Percentiles rank a stretch among this genome's conserved stretches.
Conservation (phyloP, 306 rosid genomes). For the Rosa rugosa region DNA sequence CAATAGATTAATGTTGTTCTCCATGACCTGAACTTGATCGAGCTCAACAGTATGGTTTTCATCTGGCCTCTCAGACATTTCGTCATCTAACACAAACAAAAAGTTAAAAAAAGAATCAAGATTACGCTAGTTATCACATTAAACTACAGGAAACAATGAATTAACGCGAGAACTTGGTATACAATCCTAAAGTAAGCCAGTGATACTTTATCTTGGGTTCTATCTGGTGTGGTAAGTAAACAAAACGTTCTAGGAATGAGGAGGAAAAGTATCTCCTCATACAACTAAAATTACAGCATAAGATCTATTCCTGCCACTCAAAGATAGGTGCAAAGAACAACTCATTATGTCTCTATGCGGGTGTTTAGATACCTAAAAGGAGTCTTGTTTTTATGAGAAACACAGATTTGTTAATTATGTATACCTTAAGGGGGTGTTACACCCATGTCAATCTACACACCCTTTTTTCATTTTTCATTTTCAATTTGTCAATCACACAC, state of each 20-base stretch:
- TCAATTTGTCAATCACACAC: background rate
- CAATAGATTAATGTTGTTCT: slow-evolving; percentile 28
- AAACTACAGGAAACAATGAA: background rate
- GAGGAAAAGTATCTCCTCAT: background rate
- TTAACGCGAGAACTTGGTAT: background rate
- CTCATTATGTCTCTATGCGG: background rate
- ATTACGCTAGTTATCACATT: background rate
- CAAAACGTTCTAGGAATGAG: background rate
- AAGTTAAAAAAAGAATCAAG: background rate
- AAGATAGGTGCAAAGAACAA: background rate
- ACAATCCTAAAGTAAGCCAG: background rate
- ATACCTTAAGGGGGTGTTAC: background rate
- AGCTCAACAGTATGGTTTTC: slow-evolving; percentile 24
- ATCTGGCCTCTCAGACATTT: slow-evolving; percentile 22
- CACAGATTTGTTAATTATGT: background rate
- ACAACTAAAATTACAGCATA: background rate
- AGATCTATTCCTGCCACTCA: background rate
- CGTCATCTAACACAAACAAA: slow-evolving; percentile 41
- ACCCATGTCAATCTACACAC: background rate
- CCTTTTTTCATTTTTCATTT: background rate
- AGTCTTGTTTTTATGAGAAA: background rate
- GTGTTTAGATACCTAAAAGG: background rate
- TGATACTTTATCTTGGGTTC: background rate
- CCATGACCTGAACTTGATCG: slow-evolving; percentile 16
- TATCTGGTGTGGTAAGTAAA: background rate